A percentile compares a stretch with the other conserved stretches of the same genome.
phyloP scores from a whole-genome alignment of 1,284 basidiomycete species.

The Malassezia cuniculi region DNA sequence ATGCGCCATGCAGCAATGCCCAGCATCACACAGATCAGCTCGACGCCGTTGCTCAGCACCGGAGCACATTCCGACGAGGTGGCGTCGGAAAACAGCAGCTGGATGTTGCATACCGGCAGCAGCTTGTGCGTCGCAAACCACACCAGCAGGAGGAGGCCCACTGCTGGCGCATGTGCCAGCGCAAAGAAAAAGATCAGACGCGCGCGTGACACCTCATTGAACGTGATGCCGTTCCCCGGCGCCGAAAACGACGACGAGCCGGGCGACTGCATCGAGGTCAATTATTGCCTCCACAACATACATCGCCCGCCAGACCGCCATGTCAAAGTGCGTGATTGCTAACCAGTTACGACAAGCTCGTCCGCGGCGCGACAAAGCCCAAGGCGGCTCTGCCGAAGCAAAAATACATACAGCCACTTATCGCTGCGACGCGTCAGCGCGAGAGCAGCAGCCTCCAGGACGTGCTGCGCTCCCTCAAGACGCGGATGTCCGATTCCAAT shows the following conservation, averaged over 20 bases:
- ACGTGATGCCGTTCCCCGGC: not conserved
- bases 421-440: slow-evolving; percentile 82
- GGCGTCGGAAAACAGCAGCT: slow-evolving; percentile 8
- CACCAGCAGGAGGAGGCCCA: not conserved
- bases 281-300: not conserved
- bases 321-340: slow-evolving; percentile 11
- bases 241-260: not conserved
- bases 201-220: not conserved
- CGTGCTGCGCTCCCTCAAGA: slow-evolving; percentile 71
- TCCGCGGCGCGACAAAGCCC: slow-evolving; percentile 43
- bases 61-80: too few species aligned
- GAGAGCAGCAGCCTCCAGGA: slow-evolving; percentile 83
- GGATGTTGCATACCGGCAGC: slow-evolving; percentile 7
- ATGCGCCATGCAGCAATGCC: too few species aligned
- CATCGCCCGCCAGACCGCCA: slow-evolving; percentile 7
- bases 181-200: slow-evolving; percentile 2
- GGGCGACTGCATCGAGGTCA: not conserved
- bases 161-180: slow-evolving; percentile 4
- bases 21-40: too few species aligned
- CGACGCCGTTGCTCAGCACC: too few species aligned
- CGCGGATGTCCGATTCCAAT: slow-evolving; percentile 76
- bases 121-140: not conserved
- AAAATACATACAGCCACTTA: slow-evolving; percentile 56
- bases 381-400: slow-evolving; percentile 37
- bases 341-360: slow-evolving; percentile 37